Evolutionary conservation across 2,329 filamentous ascomycete species (phyloP), one percentile per base, ranked within the genome.

Genomic region (Fusarium keratoplasticum): DNA sequence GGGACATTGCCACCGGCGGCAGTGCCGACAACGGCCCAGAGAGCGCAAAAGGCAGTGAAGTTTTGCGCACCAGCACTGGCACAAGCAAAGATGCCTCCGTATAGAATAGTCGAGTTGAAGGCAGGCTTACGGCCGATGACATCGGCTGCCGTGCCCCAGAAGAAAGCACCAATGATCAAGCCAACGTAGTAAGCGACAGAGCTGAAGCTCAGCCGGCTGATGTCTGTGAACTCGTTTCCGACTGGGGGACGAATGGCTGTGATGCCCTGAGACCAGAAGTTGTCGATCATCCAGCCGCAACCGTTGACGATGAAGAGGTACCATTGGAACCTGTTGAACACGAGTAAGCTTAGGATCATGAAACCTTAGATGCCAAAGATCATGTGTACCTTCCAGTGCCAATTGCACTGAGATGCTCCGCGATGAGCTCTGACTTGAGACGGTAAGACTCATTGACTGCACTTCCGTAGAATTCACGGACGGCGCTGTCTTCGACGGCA

Each of bases 61-160:
- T 86, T 90, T 3, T 87, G 87, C 0, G 88, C 86, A 0, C 88
- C 87, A 0, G 89, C 90, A 5, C 87, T 87, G 1, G 88, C 82
- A 33, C 90, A 83, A 0, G 88, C 90, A 73, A 91, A 92, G 3
- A 91, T 83, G 3, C 83, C 84, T 2, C 82, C 83, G 6, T 85
- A 78, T 2, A 86, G 72, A 4, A 86, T 80, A 0, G 85, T 86
- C 0, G 75, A 78, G 62, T 86, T 86, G 75, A 86, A 86, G 1
- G 84, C 84, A 1, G 81, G 83, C 31, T 80, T 80, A 13, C 83
- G 81, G 14, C 84, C 84, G 61, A 85, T 79, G 14, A 86, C 61
- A 61, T 84, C 84, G 22, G 80, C 81, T 0, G 82, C 81, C 0
- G 80, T 80, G 11, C 84, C 84, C 84, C 85, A 86, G 64, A 86